Conservation (phyloP, 2,329 filamentous ascomycete genomes). For the Trichophyton simii region DNA sequence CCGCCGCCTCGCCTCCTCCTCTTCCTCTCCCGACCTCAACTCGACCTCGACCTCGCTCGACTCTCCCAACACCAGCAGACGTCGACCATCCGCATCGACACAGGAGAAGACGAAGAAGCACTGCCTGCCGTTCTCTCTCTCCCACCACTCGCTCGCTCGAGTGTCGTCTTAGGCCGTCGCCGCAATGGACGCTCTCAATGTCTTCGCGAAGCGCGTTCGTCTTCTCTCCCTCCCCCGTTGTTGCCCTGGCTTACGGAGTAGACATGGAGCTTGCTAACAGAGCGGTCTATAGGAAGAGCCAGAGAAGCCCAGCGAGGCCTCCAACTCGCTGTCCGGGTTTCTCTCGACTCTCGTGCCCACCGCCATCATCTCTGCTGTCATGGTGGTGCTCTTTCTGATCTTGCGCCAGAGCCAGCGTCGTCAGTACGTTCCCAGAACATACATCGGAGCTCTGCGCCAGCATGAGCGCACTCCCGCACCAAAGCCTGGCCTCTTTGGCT, state of each 20-base stretch:
- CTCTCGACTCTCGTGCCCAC: conserved; percentile 39
- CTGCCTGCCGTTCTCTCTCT: no score
- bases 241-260: no score
- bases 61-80: neutral
- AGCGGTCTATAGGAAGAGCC: conserved; percentile 6
- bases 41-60: neutral
- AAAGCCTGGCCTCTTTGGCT: conserved; percentile 52
- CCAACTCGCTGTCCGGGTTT: conserved; percentile 32
- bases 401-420: conserved; percentile 38
- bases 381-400: conserved; percentile 40
- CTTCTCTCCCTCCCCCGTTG: neutral
- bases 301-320: conserved; percentile 9
- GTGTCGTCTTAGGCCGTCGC: neutral
- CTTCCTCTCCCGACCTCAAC: neutral
- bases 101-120: neutral
- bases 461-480: conserved; percentile 46
- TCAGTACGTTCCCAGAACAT: conserved; percentile 45
- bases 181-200: conserved; percentile 11
- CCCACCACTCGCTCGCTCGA: neutral
- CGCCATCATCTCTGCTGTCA: conserved; percentile 31
- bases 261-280: neutral
- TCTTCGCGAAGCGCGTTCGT: conserved; percentile 10
- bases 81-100: neutral
- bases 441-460: conserved; percentile 40
- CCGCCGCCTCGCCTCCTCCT: neutral